Base-by-base conservation (phyloP, 1,139 yeast genomes). In the Geotrichum reessii region DNA sequence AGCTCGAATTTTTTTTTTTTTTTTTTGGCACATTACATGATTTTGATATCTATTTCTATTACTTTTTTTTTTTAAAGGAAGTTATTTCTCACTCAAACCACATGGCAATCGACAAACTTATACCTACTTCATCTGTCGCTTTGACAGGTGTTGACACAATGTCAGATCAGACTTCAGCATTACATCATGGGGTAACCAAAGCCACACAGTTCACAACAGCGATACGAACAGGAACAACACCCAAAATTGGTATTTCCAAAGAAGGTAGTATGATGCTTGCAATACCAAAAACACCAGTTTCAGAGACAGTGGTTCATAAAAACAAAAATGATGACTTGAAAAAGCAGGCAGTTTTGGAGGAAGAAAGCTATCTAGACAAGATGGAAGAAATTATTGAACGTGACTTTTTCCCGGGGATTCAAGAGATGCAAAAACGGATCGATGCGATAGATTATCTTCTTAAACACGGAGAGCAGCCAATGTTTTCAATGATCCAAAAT, bases 371-470 rank as follows among this genome's bases (percentile, higher is more conserved):
- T 50, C 62, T 64, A 3, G 58, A 54, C 17, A 61, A 67, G 19
- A 54, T 72, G 21, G 66, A 66, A 25, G 52, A 61, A 0, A 69
- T 72, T 42, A 67, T 72, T 44, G 62, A 65, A 25, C 64, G 73
- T 4, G 73, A 71, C 54, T 72, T 67, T 58, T 72, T 69, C 53
- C 69, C 73, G 3, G 68, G 64, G 22, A 54, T 57, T 42, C 31
- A 46, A 24, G 51, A 53, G 24, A 53, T 57, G 50, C 57, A 57
- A 28, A 37, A 22, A 12, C 27, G 53, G 24, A 57, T 57, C 3
- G 57, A 53, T 21, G 54, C 51, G 55, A 46, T 57, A 17, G 60
- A 57, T 27, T 57, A 62, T 63, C 25, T 55, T 33, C 27, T 55
- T 5, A 31, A 28, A 12, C 57, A 50, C 17, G 58, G 58, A 1